Percentiles rank a stretch among this genome's conserved stretches.
Conservation (phyloP, 345 rosid genomes). For the Linum trigynum region DNA sequence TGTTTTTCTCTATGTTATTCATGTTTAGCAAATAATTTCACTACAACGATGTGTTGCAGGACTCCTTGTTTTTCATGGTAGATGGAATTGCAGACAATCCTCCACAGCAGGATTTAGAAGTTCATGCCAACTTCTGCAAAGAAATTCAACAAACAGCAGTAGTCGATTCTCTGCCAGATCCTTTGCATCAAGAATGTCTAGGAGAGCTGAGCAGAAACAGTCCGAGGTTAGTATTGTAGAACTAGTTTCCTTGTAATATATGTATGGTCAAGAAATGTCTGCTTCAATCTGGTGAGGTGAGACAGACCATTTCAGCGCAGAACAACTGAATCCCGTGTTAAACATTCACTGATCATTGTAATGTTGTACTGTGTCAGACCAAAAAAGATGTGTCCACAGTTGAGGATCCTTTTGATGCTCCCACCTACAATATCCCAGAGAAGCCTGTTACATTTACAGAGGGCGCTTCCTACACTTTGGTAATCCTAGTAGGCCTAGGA, state of each 20-base stretch:
- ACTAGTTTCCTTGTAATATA: neutral
- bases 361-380: conserved; percentile 32
- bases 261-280: neutral
- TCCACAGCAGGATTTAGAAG: conserved; percentile 13
- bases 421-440: conserved; percentile 86
- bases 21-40: conserved; percentile 12
- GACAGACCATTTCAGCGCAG: too few relatives aligned
- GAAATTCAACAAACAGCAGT: conserved; percentile 12
- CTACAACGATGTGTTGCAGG: conserved; percentile 35
- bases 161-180: conserved; percentile 39
- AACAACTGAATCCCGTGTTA: neutral
- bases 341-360: neutral
- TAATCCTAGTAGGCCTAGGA: conserved; percentile 87
- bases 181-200: conserved; percentile 61
- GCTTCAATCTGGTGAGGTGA: neutral
- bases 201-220: conserved; percentile 26
- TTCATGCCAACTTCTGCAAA: conserved; percentile 20
- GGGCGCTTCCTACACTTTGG: conserved; percentile 84
- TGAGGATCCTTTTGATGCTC: conserved; percentile 96
- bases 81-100: conserved; percentile 15
- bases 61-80: conserved; percentile 14
- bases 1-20: neutral
- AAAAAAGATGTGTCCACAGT: conserved; percentile 74
- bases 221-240: conserved; percentile 47
- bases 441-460: conserved; percentile 88